Percentiles rank a stretch among this genome's conserved stretches.
Conservation (phyloP, 2,329 filamentous ascomycete genomes). For the Fusarium oligoseptatum region DNA sequence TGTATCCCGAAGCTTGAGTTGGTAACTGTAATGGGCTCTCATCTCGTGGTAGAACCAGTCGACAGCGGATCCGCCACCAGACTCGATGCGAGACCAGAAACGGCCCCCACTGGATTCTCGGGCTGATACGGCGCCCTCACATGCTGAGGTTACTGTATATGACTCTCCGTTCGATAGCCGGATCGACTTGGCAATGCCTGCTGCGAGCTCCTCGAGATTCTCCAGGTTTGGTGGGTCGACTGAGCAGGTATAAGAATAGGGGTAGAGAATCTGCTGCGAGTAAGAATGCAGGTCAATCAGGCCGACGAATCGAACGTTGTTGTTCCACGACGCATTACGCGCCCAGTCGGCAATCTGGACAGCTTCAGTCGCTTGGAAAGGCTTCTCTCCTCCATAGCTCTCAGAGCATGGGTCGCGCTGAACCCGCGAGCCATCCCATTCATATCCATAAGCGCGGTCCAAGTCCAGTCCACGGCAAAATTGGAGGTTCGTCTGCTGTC, state of each 20-base stretch:
- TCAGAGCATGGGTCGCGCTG: constrained; percentile 89
- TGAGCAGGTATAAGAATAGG: constrained; percentile 88
- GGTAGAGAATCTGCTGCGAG: constrained; percentile 93
- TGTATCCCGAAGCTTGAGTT: constrained; percentile 93
- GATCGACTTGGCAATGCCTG: constrained; percentile 91
- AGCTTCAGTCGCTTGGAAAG: constrained; percentile 88
- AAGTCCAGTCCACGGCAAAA: constrained; percentile 92
- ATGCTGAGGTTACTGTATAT: constrained; percentile 86
- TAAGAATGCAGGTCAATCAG: constrained; percentile 95
- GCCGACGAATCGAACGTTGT: constrained; percentile 83
- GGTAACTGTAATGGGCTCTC: constrained; percentile 85
- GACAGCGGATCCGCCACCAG: constrained; percentile 85
- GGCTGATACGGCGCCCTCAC: constrained; percentile 77
- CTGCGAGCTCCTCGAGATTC: constrained; percentile 89
- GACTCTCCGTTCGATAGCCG: constrained; percentile 81
- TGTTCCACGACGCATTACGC: constrained; percentile 79
- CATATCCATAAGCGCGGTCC: constrained; percentile 86
- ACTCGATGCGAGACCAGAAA: constrained; percentile 69
- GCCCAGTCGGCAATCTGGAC: constrained; percentile 84
- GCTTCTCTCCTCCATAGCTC: constrained; percentile 84
- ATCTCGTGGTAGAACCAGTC: constrained; percentile 97
- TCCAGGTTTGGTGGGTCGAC: constrained; percentile 86
- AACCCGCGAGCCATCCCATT: constrained; percentile 79
- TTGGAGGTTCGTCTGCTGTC: constrained; percentile 83
- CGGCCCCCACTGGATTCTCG: constrained; percentile 40